phyloP scores from a whole-genome alignment of 495 filamentous ascomycete species.

The Penicillium bialowiezense region DNA sequence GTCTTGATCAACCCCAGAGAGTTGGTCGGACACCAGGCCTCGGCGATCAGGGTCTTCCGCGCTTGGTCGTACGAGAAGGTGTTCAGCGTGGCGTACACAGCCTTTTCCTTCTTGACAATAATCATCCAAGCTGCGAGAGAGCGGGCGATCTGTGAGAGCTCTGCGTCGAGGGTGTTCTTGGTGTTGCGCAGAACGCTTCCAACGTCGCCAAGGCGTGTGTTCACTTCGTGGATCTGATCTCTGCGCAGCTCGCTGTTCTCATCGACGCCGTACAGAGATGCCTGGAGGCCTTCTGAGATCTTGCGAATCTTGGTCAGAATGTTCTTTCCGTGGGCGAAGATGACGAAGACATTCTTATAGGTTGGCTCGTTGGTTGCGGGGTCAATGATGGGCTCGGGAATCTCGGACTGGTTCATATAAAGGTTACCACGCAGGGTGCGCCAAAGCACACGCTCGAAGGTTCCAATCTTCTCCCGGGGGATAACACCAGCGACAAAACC shows the following conservation, averaged over 20 bases:
- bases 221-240: constrained; percentile 96
- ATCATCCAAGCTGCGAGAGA: constrained; percentile 94
- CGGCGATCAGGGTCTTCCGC: constrained; percentile 92
- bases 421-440: constrained; percentile 94
- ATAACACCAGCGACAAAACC: constrained; percentile 99
- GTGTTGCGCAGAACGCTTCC: constrained; percentile 90
- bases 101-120: constrained; percentile 96
- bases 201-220: constrained; percentile 84
- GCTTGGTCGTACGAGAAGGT: constrained; percentile 94
- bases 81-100: constrained; percentile 95
- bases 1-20: constrained; percentile 87
- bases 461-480: constrained; percentile 83
- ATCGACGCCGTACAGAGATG: constrained; percentile 92
- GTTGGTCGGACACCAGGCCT: constrained; percentile 95
- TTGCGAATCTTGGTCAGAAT: constrained; percentile 98
- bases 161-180: constrained; percentile 90
- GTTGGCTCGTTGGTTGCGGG: constrained; percentile 86
- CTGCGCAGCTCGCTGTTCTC: constrained; percentile 91
- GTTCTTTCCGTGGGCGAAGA: constrained; percentile 97
- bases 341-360: constrained; percentile 98
- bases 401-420: constrained; percentile 99
- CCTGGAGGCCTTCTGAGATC: constrained; percentile 95
- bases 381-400: constrained; percentile 90
- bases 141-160: constrained; percentile 87
- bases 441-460: constrained; percentile 97